Conservation (phyloP, 495 filamentous ascomycete species). For the Gamarada debralockiae region DNA sequence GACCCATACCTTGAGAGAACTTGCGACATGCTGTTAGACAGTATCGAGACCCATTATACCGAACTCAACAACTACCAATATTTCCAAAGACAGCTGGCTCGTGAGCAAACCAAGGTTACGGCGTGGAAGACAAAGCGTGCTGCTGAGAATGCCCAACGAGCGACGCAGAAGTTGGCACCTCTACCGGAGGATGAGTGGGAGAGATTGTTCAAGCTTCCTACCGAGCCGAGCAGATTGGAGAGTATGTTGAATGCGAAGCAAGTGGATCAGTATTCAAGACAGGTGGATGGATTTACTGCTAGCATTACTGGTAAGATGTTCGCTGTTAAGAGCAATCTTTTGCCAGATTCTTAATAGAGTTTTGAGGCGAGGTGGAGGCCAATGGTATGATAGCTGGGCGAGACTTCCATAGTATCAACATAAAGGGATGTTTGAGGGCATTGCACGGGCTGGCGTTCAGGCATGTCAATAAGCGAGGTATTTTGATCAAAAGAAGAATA, state of each 20-base stretch:
- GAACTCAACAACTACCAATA: constrained; percentile 99
- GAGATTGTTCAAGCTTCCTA: constrained; percentile 92
- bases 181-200: constrained; percentile 98
- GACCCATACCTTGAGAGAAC: constrained; percentile 99
- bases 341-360: constrained; percentile 37
- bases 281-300: constrained; percentile 95
- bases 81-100: constrained; percentile 90
- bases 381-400: constrained; percentile 12
- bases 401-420: constrained; percentile 24
- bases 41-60: constrained; percentile 95
- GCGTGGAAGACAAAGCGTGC: constrained; percentile 95
- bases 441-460: constrained; percentile 26
- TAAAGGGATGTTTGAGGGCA: constrained; percentile 16
- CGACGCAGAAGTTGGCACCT: constrained; percentile 79
- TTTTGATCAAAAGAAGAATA: neutral
- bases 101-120: constrained; percentile 94
- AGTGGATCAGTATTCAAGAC: constrained; percentile 96
- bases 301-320: constrained; percentile 96
- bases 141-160: constrained; percentile 82
- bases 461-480: neutral
- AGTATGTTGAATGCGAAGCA: constrained; percentile 89
- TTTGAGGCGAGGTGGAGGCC: neutral
- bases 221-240: constrained; percentile 89
- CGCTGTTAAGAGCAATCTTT: constrained; percentile 73
- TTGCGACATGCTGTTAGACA: constrained; percentile 90